A percentile compares a stretch with the other conserved stretches of the same genome.
These are phyloP conservation scores for Jacaranda copaia DNA, from an alignment of 257 asterid species.

Conservation along the genomic window DNA sequence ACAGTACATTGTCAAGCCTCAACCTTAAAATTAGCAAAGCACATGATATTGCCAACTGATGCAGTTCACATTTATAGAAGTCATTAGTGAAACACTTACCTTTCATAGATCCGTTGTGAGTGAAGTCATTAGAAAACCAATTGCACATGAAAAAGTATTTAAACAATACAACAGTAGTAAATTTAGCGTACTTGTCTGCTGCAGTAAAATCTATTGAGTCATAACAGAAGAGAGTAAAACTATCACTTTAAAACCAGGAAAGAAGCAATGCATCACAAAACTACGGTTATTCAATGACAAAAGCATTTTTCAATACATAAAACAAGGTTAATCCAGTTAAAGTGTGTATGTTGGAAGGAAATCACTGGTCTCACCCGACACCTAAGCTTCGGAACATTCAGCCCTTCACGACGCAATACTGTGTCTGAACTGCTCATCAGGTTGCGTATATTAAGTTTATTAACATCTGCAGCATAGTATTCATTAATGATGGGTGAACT, in stretches of 20 bases:
- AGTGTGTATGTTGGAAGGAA: slow-evolving; percentile 23
- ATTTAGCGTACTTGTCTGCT: slow-evolving; percentile 5
- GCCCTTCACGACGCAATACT: slow-evolving; percentile 65
- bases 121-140: background rate
- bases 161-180: slow-evolving; percentile 1
- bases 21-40: slow-evolving; percentile 29
- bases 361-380: slow-evolving; percentile 72
- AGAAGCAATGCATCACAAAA: slow-evolving; percentile 9
- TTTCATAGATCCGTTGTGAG: slow-evolving; percentile 14
- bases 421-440: slow-evolving; percentile 67
- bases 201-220: background rate
- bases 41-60: slow-evolving; percentile 17
- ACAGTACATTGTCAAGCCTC: slow-evolving; percentile 27
- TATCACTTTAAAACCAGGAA: slow-evolving; percentile 29
- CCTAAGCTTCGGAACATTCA: slow-evolving; percentile 72
- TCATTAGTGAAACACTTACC: slow-evolving; percentile 5
- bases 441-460: slow-evolving; percentile 48
- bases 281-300: slow-evolving; percentile 22
- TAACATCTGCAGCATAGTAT: slow-evolving; percentile 67
- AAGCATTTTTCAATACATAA: slow-evolving; percentile 22
- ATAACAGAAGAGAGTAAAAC: slow-evolving; percentile 20
- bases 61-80: slow-evolving; percentile 22
- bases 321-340: slow-evolving; percentile 15
- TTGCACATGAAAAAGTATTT: background rate
- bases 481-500: slow-evolving; percentile 74